Conservation (phyloP, 108 stramenopile genomes). For the Nitzschia inconspicua region DNA sequence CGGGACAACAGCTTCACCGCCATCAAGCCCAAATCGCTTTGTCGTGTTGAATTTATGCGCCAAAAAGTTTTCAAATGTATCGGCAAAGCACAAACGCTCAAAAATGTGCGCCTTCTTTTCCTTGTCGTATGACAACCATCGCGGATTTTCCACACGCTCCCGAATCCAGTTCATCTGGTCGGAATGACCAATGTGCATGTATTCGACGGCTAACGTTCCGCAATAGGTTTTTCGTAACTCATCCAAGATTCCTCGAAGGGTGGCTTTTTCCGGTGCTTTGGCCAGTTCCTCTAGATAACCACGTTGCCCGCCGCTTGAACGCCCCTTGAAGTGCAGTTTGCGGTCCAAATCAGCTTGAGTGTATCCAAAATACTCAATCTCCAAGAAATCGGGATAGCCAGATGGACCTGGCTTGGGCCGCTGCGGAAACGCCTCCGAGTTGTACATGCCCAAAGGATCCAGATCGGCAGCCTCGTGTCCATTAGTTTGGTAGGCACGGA, state of each 20-base stretch:
- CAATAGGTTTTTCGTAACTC: slow-evolving; percentile 93
- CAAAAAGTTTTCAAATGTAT: slow-evolving; percentile 97
- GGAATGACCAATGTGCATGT: slow-evolving; percentile 94
- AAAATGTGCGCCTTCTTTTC: slow-evolving; percentile 93
- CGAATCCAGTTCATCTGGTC: slow-evolving; percentile 98
- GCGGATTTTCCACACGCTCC: slow-evolving; percentile 92
- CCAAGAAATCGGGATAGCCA: slow-evolving; percentile 81
- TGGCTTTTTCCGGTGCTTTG: slow-evolving; percentile 69
- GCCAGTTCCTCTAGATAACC: slow-evolving; percentile 94
- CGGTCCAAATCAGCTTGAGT: slow-evolving; percentile 89
- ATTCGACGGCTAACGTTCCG: slow-evolving; percentile 93
- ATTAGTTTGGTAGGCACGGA: slow-evolving; percentile 96
- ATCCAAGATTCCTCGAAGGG: slow-evolving; percentile 81
- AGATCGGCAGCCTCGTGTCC: slow-evolving; percentile 94
- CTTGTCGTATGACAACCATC: slow-evolving; percentile 66
- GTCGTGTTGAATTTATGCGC: slow-evolving; percentile 98
- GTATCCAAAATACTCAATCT: slow-evolving; percentile 91
- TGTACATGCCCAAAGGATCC: slow-evolving; percentile 92
- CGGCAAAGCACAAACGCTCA: slow-evolving; percentile 93
- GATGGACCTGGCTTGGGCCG: slow-evolving; percentile 42
- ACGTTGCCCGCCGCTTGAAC: slow-evolving; percentile 84
- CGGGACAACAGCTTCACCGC: slow-evolving; percentile 95
- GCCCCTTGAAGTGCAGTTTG: slow-evolving; percentile 80
- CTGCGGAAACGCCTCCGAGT: slow-evolving; percentile 72
- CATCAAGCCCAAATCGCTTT: slow-evolving; percentile 98